Evolutionary conservation across 495 filamentous ascomycete genomes (phyloP).

Genomic region (Lepidopterella palustris): DNA sequence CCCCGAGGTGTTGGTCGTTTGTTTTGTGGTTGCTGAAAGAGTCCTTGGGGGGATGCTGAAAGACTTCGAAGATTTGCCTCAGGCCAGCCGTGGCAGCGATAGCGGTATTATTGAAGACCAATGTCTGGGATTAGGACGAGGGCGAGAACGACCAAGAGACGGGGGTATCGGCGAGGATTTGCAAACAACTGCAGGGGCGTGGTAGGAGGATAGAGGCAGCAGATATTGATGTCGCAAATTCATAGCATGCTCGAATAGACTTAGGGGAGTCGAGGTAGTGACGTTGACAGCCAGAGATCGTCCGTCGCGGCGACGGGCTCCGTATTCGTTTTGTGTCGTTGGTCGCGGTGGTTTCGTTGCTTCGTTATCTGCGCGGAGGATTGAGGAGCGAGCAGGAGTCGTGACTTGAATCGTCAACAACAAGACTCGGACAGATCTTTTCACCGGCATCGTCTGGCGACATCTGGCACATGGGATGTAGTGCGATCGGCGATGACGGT

Average conservation of each 20-base stretch:
- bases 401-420: conserved; percentile 16
- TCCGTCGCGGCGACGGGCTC: background rate
- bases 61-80: background rate
- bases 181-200: background rate
- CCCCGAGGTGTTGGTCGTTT: background rate
- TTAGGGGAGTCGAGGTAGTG: background rate
- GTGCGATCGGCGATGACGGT: background rate
- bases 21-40: background rate
- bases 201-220: background rate
- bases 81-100: too few species aligned
- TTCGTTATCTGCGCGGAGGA: too few species aligned
- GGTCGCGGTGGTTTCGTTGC: too few species aligned
- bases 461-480: background rate
- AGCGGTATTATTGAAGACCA: too few species aligned
- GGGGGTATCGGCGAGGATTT: background rate
- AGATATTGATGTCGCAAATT: background rate
- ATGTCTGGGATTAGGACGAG: too few species aligned
- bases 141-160: too few species aligned
- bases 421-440: conserved; percentile 4
- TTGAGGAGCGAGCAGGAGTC: too few species aligned
- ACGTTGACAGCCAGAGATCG: background rate
- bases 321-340: background rate
- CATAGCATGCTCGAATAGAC: background rate
- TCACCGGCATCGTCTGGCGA: background rate
- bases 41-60: too few species aligned